Base-by-base conservation (phyloP, 139 green algal genomes). In the Chlamydomonas incerta region DNA sequence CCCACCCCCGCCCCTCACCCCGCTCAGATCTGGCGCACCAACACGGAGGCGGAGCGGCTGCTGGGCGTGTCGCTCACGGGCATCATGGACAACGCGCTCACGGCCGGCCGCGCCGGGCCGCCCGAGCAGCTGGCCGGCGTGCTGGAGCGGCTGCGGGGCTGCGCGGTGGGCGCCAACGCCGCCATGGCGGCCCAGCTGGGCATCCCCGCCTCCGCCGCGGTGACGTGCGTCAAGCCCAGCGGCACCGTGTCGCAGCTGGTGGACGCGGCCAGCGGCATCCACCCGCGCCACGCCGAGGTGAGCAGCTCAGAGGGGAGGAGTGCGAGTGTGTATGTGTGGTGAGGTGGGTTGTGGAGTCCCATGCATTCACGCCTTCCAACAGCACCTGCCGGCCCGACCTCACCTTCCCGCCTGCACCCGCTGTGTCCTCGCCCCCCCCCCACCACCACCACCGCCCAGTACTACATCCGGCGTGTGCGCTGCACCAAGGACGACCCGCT, bases 231-330 rank as follows among this genome's bases (percentile, higher is more conserved):
- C 63, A 92, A 92, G 82, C 89, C 89, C 73, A 80, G 41, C 41
- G 89, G 89, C 86, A 92, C 89, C 62, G 89, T 92, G 28, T 89
- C 81, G 81, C 89, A 92, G 86, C 89, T 92, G 69, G 81, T 88
- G 50, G 88, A 92, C 85, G 74, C 73, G 34, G 88, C 88, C 15
- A 79, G 46, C n/a, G 88, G 88, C 60, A 92, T 92, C 35, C 88
- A 92, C 80, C 85, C 88, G 41, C 88, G 88, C 52, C 88, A 92
- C 70, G 66, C 84, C 2, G 35, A 72, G 75, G 75, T 72, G 35
- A 0, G 62, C 24, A 17, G 20, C 6, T 6, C 60, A 17, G 21
- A 67, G 60, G 60, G 20, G 60, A 58, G 52, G 52, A 15, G 52
- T 11, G 52, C 13, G 52, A 58, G 52, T 11, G 52, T 23, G 15